Evolutionary conservation across 2,329 filamentous ascomycete genomes (phyloP), one percentile per base, ranked within the genome.

Genomic region (Setomelanomma holmii): DNA sequence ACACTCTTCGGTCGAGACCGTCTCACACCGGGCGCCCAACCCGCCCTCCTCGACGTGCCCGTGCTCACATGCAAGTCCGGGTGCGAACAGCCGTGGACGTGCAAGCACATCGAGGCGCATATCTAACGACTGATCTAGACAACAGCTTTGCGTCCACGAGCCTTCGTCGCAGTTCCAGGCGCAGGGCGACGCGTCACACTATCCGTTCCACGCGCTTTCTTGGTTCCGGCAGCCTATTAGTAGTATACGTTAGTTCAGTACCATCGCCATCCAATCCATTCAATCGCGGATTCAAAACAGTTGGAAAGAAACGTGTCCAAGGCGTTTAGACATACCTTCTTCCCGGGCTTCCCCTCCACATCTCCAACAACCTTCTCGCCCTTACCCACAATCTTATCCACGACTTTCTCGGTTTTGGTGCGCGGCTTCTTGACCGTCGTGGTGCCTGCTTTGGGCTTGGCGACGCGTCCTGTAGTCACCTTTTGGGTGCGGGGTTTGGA

Each of bases 401-500:
- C 60, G 2, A 51, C 64, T 55, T 66, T 64, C 55, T 67, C 68
- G n/a, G 59, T 59, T 4, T 64, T 57, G 24, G 63, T 69, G 53
- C 63, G 63, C 41, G 58, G 55, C 50, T 63, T 67, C 49, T 66
- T 64, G 2, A 62, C 59, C 8, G 58, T 57, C 50, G 63, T 68
- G 21, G 55, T 52, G 2, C 56, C 49, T 5, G 56, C 34, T 30
- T 60, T 64, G 16, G 61, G 56, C 62, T 71, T 71, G 27, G 59
- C 54, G 4, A 70, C 66, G 38, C 67, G 61, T 2, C 62, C 71
- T 7, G 56, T 56, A 23, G 63, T 60, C 23, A 75, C 69, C 64
- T 75, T 77, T 68, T 73, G 75, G 40, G 72, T 63, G 43, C 71
- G 66, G 36, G 67, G 67, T 59, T 72, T 72, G 14, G 58, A 60